These are phyloP conservation scores for Periconia macrospinosa DNA, from an alignment of 2,329 filamentous ascomycete genomes.

Conservation along the genomic window DNA sequence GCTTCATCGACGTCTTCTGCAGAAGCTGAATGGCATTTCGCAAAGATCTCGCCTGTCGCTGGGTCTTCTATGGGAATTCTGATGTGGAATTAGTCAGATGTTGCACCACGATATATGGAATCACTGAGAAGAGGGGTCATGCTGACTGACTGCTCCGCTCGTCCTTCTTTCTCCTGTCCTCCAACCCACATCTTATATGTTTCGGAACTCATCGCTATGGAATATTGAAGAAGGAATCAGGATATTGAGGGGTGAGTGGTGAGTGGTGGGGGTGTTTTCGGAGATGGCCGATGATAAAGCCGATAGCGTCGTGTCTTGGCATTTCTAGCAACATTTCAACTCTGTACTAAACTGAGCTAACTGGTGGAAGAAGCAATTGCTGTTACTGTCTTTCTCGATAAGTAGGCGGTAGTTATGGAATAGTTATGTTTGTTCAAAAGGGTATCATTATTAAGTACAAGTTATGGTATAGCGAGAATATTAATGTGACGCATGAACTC, in stretches of 20 bases:
- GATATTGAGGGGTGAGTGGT: not conserved
- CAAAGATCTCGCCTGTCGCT: slow-evolving; percentile 56
- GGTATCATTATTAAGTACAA: too few relatives aligned
- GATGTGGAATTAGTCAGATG: slow-evolving; percentile 9
- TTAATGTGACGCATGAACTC: too few relatives aligned
- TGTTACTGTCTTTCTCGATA: too few relatives aligned
- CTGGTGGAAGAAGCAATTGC: too few relatives aligned
- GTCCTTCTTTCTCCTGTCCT: slow-evolving; percentile 46
- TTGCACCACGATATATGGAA: not conserved
- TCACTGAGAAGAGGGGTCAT: slow-evolving; percentile 9
- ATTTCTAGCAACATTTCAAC: too few relatives aligned
- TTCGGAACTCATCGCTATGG: slow-evolving; percentile 4
- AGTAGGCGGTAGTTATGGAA: too few relatives aligned
- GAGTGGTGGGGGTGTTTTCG: not conserved
- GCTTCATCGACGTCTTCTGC: slow-evolving; percentile 47
- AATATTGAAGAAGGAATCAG: not conserved
- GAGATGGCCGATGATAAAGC: not conserved
- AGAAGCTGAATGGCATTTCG: slow-evolving; percentile 55
- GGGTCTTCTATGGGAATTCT: slow-evolving; percentile 60
- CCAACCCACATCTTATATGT: slow-evolving; percentile 46
- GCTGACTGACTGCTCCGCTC: slow-evolving; percentile 51
- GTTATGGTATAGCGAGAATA: too few relatives aligned
- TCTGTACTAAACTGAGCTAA: too few relatives aligned
- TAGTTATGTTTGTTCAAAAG: too few relatives aligned
- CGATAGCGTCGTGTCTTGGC: not conserved